Base-by-base conservation (phyloP, 2,329 filamentous ascomycete species). In the Phialophora expanda region DNA sequence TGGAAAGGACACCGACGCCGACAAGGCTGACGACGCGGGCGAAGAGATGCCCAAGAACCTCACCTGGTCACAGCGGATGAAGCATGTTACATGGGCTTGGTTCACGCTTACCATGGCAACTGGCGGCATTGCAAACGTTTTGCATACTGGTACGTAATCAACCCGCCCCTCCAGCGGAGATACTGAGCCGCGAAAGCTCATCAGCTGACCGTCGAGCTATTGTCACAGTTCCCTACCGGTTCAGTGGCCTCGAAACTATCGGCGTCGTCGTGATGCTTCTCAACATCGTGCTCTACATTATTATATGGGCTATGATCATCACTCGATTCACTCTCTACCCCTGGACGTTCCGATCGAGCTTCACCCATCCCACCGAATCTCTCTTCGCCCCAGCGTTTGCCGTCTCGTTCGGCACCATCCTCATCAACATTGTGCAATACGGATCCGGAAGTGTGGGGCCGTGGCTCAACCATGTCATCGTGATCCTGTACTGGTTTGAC, bases 361-460 rank as follows among this genome's bases (percentile, higher is more conserved):
- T 95, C 66, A 81, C 87, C 6, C 91, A 94, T 77, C 90, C 91
- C 12, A 88, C 89, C 0, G 92, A 96, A 74, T 90, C 87, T 9
- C 81, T 94, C 0, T 95, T 94, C 74, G 87, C 92, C 17, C 90
- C 90, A 0, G 86, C 91, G 1, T 86, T 82, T 3, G 79, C 83
- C 9, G 87, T 90, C 64, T 92, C 89, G 17, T 84, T 90, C 67
- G 91, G 89, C 24, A 92, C 92, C 48, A 86, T 93, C 32, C 81
- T 92, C 71, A 91, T 92, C 73, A 94, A 92, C 70, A 86, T 90
- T 32, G 90, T 88, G 50, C 87, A 95, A 74, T 95, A 93, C 74
- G 91, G 90, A 0, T 81, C 87, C 5, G 81, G 83, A n/a, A 77
- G 84, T 61, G 82, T 83, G 4, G 89, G 86, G 0, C 75, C 79